These are phyloP conservation scores for Candolleomyces aberdarensis DNA, from an alignment of 768 basidiomycete genomes.

Conservation along the genomic window DNA sequence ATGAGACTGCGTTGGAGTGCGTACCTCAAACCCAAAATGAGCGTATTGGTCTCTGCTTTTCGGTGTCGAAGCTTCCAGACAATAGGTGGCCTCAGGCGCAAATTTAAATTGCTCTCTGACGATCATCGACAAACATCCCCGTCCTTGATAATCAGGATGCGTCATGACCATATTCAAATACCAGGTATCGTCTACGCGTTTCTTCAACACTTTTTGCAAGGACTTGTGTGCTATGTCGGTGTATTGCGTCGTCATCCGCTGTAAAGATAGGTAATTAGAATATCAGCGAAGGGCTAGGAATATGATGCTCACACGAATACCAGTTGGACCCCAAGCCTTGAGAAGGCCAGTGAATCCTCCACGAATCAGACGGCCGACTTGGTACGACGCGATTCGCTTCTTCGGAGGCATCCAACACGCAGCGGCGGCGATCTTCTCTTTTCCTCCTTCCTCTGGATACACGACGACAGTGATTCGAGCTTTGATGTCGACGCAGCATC, in stretches of 20 bases:
- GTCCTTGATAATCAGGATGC: constrained; percentile 24
- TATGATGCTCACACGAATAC: constrained; percentile 16
- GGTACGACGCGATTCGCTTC: constrained; percentile 20
- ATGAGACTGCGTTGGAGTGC: neutral
- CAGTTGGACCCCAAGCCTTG: constrained; percentile 16
- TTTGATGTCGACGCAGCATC: constrained; percentile 15
- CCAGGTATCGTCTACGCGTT: constrained; percentile 24
- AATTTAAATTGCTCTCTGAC: constrained; percentile 24
- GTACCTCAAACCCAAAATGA: constrained; percentile 29
- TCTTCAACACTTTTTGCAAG: constrained; percentile 12
- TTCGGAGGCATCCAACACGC: constrained; percentile 25
- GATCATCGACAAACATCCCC: constrained; percentile 27
- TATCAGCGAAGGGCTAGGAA: neutral
- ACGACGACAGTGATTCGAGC: constrained; percentile 26
- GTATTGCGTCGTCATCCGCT: neutral
- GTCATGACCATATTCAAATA: constrained; percentile 26
- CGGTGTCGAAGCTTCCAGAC: constrained; percentile 25
- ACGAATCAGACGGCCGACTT: constrained; percentile 15
- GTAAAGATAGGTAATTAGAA: neutral
- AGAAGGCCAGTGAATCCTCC: constrained; percentile 17
- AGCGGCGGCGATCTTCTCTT: constrained; percentile 21
- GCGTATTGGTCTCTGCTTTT: constrained; percentile 27
- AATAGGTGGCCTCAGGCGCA: constrained; percentile 20
- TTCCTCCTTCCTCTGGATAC: constrained; percentile 9
- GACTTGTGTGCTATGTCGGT: constrained; percentile 23